phyloP scores from a whole-genome alignment of 169 alveolate genomes.

The Plasmodium gaboni region DNA sequence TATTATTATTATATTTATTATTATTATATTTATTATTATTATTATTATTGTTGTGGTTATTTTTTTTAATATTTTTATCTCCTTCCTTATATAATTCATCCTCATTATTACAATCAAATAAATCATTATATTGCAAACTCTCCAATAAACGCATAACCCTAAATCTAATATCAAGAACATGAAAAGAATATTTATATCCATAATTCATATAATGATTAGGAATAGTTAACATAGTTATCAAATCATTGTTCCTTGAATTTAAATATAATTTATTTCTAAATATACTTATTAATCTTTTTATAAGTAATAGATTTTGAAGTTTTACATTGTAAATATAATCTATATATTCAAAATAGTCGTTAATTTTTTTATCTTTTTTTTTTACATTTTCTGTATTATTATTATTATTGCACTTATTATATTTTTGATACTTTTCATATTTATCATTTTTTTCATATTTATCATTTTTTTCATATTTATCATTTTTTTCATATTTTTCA shows the following conservation, averaged over 20 bases:
- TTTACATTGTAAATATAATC: constrained; percentile 41
- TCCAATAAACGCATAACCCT: constrained; percentile 55
- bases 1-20: no score
- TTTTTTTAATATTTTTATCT: no score
- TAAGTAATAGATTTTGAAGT: constrained; percentile 31
- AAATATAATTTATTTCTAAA: constrained; percentile 51
- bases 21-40: no score
- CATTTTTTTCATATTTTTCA: not conserved
- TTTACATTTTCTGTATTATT: not conserved
- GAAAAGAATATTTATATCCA: constrained; percentile 65
- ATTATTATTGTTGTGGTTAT: no score
- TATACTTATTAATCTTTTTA: constrained; percentile 63
- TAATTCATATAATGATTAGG: constrained; percentile 60
- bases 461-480: not conserved
- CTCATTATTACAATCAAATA: not conserved
- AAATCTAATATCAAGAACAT: constrained; percentile 61
- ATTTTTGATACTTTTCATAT: not conserved
- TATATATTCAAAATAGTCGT: constrained; percentile 34
- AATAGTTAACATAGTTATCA: constrained; percentile 54
- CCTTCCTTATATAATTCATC: not conserved
- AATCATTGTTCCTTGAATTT: constrained; percentile 41
- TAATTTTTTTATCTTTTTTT: not conserved
- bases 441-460: not conserved
- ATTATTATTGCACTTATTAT: not conserved
- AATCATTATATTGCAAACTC: constrained; percentile 22